These are phyloP conservation scores for Taxawa tesnikishii DNA, from an alignment of 2,329 filamentous ascomycete genomes.

Conservation along the genomic window DNA sequence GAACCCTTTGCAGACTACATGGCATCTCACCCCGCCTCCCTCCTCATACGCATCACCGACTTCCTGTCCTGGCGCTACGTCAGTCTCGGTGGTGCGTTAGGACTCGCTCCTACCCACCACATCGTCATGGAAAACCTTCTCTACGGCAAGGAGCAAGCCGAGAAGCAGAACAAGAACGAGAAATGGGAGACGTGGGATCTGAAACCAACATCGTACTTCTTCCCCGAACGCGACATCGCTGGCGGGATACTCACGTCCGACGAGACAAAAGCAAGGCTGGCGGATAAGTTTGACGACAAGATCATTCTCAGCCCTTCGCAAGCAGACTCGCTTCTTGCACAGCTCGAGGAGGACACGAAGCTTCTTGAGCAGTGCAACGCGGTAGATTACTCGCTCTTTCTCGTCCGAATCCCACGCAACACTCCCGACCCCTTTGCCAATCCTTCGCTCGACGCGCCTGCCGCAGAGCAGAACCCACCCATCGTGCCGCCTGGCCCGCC, in stretches of 20 bases:
- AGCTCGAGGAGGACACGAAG: slow-evolving; percentile 49
- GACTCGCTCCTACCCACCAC: slow-evolving; percentile 55
- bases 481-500: slow-evolving; percentile 16
- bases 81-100: slow-evolving; percentile 48
- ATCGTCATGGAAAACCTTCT: slow-evolving; percentile 70
- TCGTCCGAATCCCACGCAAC: slow-evolving; percentile 43
- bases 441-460: slow-evolving; percentile 11
- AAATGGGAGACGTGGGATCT: slow-evolving; percentile 62
- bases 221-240: slow-evolving; percentile 59
- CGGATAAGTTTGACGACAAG: slow-evolving; percentile 57
- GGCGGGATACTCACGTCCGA: slow-evolving; percentile 51
- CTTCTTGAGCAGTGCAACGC: slow-evolving; percentile 51
- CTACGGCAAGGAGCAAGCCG: slow-evolving; percentile 38
- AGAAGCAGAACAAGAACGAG: slow-evolving; percentile 11
- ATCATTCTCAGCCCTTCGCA: slow-evolving; percentile 44
- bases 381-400: slow-evolving; percentile 65
- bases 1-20: slow-evolving; percentile 54
- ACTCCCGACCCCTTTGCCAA: slow-evolving; percentile 2
- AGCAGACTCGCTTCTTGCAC: slow-evolving; percentile 42
- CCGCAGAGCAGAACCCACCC: slow-evolving; percentile 13
- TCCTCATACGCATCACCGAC: slow-evolving; percentile 61
- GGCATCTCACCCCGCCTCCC: slow-evolving; percentile 43
- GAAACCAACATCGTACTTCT: slow-evolving; percentile 65
- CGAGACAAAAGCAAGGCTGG: slow-evolving; percentile 51
- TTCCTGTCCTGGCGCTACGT: slow-evolving; percentile 45